Conservation (phyloP, 306 rosid species). For the Ormosia semicastrata region DNA sequence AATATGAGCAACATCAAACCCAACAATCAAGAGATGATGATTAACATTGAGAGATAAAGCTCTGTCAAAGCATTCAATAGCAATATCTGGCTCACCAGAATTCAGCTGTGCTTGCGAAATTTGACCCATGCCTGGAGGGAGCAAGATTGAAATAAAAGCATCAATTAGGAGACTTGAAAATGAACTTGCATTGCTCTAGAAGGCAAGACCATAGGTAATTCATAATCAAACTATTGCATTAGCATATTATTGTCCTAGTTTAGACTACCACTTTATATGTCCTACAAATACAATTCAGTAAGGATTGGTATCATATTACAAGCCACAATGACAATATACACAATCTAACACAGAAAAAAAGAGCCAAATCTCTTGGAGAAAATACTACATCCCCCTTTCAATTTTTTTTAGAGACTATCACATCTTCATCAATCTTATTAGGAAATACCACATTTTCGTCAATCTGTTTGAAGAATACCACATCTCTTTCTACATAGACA, state of each 20-base stretch:
- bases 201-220: not conserved
- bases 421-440: no score
- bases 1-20: not conserved
- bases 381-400: no score
- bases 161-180: not conserved
- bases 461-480: no score
- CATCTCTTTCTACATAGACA: no score
- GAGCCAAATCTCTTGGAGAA: no score
- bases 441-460: no score
- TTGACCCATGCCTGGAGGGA: slow-evolving; percentile 60
- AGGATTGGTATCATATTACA: not conserved
- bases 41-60: slow-evolving; percentile 59
- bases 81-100: slow-evolving; percentile 71
- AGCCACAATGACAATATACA: no score
- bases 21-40: not conserved
- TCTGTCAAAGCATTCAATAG: slow-evolving; percentile 60
- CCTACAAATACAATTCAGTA: not conserved
- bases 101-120: slow-evolving; percentile 69
- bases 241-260: no score
- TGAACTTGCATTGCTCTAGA: not conserved
- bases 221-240: not conserved
- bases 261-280: not conserved
- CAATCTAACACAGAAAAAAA: no score
- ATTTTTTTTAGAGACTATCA: no score
- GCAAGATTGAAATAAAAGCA: not conserved